Evolutionary conservation across 2,329 filamentous ascomycete genomes (phyloP).

Genomic region (Whalleya microplaca): DNA sequence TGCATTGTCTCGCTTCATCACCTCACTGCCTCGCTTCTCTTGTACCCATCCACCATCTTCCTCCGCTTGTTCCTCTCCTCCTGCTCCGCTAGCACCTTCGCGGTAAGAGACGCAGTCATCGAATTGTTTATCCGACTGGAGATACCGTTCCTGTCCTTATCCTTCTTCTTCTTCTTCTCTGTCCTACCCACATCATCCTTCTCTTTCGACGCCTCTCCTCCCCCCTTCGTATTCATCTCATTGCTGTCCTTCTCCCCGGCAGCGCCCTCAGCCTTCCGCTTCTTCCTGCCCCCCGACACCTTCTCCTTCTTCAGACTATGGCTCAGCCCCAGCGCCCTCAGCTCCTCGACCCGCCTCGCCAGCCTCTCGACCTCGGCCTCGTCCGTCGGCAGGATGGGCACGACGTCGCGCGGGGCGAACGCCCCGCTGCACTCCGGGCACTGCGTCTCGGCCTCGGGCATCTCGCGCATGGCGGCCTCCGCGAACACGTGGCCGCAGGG

Average conservation of each 20-base stretch:
- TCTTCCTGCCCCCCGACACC: conserved; percentile 71
- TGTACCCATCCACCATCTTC: conserved; percentile 60
- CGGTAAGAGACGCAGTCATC: conserved; percentile 81
- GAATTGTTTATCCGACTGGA: conserved; percentile 80
- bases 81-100: conserved; percentile 85
- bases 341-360: conserved; percentile 65
- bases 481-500: conserved; percentile 96
- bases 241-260: conserved; percentile 38
- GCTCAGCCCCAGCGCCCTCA: conserved; percentile 73
- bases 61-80: conserved; percentile 78
- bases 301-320: conserved; percentile 88
- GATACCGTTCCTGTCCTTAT: conserved; percentile 38
- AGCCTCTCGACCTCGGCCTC: conserved; percentile 72
- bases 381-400: conserved; percentile 77
- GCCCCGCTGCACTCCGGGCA: conserved; percentile 75
- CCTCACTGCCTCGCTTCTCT: conserved; percentile 37
- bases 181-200: conserved; percentile 22
- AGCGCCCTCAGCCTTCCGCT: conserved; percentile 46
- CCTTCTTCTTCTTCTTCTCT: conserved; percentile 56
- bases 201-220: conserved; percentile 54
- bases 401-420: conserved; percentile 75
- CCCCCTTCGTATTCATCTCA: conserved; percentile 24
- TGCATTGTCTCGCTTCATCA: conserved; percentile 4
- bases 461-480: conserved; percentile 81
- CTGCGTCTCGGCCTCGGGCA: conserved; percentile 51